Evolutionary conservation across 306 rosid species (phyloP).

Genomic region (Prunus mira): DNA sequence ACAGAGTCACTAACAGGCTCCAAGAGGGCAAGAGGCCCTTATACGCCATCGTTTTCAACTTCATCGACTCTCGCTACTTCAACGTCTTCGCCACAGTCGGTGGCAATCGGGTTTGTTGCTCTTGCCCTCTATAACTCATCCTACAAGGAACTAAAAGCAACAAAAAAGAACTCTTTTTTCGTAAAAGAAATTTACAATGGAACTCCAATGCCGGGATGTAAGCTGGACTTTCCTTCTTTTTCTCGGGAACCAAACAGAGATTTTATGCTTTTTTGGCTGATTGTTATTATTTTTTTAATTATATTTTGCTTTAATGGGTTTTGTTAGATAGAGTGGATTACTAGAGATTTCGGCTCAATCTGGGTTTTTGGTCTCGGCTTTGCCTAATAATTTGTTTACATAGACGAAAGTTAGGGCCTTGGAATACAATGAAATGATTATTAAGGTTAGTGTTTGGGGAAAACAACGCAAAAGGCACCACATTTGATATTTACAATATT

Average conservation of each 20-base stretch:
- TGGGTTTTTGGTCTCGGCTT: neutral
- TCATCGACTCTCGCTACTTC: conserved; percentile 77
- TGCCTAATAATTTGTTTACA: neutral
- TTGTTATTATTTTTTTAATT: neutral
- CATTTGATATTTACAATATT: neutral
- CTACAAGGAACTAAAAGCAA: neutral
- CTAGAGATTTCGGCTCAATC: neutral
- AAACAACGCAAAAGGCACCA: neutral
- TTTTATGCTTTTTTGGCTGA: neutral
- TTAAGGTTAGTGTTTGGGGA: neutral
- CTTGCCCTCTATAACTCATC: neutral
- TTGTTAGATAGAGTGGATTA: neutral
- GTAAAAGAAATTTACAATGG: neutral
- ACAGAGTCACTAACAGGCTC: conserved; percentile 81
- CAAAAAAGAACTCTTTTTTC: neutral
- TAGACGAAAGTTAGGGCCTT: neutral
- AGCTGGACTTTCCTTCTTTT: neutral
- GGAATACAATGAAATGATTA: neutral
- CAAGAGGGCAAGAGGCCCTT: conserved; percentile 92
- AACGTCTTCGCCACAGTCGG: conserved; percentile 91
- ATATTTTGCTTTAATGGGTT: neutral
- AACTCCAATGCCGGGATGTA: neutral
- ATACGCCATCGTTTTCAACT: conserved; percentile 86
- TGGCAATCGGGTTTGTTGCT: conserved; percentile 67
- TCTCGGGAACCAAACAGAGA: neutral